phyloP scores from a whole-genome alignment of 176 grass and related monocot genomes.

The Cenchrus purpureus region DNA sequence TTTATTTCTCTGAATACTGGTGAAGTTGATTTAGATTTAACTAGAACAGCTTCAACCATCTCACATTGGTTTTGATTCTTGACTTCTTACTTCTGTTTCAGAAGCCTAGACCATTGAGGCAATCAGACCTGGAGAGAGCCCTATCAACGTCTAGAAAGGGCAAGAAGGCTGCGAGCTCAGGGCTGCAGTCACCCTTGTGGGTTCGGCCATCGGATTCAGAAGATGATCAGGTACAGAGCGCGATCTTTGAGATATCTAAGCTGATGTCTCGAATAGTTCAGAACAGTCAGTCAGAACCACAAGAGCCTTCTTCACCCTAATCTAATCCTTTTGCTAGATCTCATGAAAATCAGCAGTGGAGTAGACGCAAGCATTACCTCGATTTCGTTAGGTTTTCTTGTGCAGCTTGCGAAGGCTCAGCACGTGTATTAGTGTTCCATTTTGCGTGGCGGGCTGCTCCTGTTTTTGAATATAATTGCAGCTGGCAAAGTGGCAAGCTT shows the following conservation, averaged over 20 bases:
- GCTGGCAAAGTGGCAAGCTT: conserved; percentile 42
- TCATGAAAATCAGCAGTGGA: conserved; percentile 53
- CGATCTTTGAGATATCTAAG: conserved; percentile 96
- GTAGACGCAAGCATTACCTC: conserved; percentile 43
- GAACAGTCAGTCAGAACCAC: conserved; percentile 73
- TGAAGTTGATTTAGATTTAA: not conserved
- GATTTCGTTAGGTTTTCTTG: conserved; percentile 48
- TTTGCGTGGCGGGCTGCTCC: conserved; percentile 32
- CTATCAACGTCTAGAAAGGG: conserved; percentile 75
- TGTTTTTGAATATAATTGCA: conserved; percentile 55
- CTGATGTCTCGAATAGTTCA: conserved; percentile 90
- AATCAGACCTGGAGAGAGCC: conserved; percentile 80
- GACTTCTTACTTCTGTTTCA: conserved; percentile 40
- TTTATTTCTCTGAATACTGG: not conserved
- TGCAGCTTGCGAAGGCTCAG: conserved; percentile 43
- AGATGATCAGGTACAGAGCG: conserved; percentile 80
- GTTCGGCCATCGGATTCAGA: conserved; percentile 64
- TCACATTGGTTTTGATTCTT: conserved; percentile 20
- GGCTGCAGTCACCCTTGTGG: conserved; percentile 61
- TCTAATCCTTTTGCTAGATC: conserved; percentile 65
- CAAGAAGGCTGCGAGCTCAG: conserved; percentile 46
- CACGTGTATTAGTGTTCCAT: conserved; percentile 25
- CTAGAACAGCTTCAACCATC: not conserved
- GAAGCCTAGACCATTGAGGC: conserved; percentile 74
- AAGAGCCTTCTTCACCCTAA: conserved; percentile 75